phyloP scores from a whole-genome alignment of 768 basidiomycete species.

The Leccinum incarnatum region DNA sequence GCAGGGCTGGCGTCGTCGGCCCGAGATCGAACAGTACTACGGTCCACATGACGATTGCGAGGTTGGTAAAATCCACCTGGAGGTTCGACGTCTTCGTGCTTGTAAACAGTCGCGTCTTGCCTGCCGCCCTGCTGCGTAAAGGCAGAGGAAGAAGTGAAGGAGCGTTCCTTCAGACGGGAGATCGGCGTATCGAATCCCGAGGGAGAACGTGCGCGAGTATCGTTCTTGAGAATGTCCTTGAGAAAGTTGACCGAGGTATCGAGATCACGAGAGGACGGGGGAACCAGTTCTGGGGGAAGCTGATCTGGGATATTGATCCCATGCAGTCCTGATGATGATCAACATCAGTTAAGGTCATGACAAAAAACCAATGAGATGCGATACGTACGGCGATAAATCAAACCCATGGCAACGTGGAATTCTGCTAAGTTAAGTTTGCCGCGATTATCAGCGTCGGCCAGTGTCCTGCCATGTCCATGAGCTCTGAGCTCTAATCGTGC shows the following conservation, averaged over 20 bases:
- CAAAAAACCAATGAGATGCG: not conserved
- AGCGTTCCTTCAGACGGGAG: conserved; percentile 66
- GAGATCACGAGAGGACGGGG: conserved; percentile 88
- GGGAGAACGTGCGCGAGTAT: conserved; percentile 72
- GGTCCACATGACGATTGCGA: conserved; percentile 79
- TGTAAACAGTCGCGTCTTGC: conserved; percentile 91
- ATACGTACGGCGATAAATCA: conserved; percentile 90
- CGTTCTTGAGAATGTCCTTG: conserved; percentile 83
- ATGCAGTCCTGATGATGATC: conserved; percentile 65
- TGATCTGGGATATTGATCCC: conserved; percentile 86
- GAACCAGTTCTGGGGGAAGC: conserved; percentile 86
- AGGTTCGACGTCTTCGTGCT: conserved; percentile 65
- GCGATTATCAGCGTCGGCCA: conserved; percentile 90
- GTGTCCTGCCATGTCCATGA: conserved; percentile 53
- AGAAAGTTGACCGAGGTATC: conserved; percentile 87
- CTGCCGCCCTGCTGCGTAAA: conserved; percentile 51
- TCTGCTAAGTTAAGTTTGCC: conserved; percentile 95
- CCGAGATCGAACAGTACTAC: conserved; percentile 72
- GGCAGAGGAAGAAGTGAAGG: conserved; percentile 58
- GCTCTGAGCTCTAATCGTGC: not conserved
- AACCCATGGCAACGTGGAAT: conserved; percentile 97
- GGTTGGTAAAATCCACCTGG: conserved; percentile 74
- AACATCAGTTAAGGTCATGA: not conserved
- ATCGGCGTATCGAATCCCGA: conserved; percentile 48
- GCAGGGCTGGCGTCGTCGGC: conserved; percentile 61